A percentile compares a stretch with the other conserved stretches of the same genome.
Conservation (phyloP, 306 rosid species). For the Cicer arietinum region DNA sequence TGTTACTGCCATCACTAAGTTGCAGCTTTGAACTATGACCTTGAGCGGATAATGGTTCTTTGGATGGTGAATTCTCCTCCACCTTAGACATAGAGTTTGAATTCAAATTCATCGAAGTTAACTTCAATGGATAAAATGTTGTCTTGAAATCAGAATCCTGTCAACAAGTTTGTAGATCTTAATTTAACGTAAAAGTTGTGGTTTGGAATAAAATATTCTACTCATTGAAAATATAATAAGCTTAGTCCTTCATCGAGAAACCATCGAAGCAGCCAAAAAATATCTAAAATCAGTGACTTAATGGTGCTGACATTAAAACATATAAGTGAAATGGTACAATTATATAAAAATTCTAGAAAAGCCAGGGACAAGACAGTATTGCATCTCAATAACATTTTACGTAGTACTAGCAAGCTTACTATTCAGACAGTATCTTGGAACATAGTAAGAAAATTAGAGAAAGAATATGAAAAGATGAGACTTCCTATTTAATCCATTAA, state of each 20-base stretch:
- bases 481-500: slow-evolving; percentile 9
- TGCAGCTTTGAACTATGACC: slow-evolving; percentile 70
- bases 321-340: slow-evolving; percentile 9
- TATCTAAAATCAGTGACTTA: slow-evolving; percentile 16
- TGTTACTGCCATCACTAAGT: slow-evolving; percentile 78
- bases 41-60: slow-evolving; percentile 49
- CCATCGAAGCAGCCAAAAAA: slow-evolving; percentile 17
- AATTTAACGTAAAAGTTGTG: slow-evolving; percentile 25
- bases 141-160: slow-evolving; percentile 75
- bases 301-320: slow-evolving; percentile 32
- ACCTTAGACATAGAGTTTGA: slow-evolving; percentile 53
- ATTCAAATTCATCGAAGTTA: slow-evolving; percentile 65
- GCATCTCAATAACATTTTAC: slow-evolving; percentile 34
- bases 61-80: slow-evolving; percentile 46
- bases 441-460: background rate
- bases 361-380: slow-evolving; percentile 12
- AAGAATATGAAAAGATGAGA: background rate
- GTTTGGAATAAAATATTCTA: background rate
- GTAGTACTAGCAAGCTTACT: slow-evolving; percentile 28
- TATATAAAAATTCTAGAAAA: slow-evolving; percentile 10
- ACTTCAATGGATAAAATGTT: slow-evolving; percentile 67
- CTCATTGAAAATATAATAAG: background rate
- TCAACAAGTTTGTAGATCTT: slow-evolving; percentile 46
- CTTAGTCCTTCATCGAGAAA: slow-evolving; percentile 34
- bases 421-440: background rate